A percentile compares a stretch with the other conserved stretches of the same genome.
Evolutionary conservation across 225 moss, liverwort and hornwort genomes (phyloP).

Genomic region (Bryum argenteum): DNA sequence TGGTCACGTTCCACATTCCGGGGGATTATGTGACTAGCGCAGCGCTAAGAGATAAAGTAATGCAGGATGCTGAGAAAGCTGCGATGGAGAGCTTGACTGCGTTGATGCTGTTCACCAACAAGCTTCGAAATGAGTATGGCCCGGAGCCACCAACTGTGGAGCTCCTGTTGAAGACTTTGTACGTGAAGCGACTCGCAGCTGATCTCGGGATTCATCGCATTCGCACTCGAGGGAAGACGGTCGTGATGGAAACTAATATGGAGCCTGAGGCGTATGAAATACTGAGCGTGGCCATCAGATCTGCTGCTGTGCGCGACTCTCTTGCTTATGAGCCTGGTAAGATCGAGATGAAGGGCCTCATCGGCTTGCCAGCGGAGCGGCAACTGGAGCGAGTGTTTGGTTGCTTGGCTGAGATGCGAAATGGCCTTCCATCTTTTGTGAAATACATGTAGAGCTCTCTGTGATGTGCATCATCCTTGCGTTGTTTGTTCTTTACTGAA

Average conservation of each 20-base stretch:
- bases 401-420: slow-evolving; percentile 84
- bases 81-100: slow-evolving; percentile 72
- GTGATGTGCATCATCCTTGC: not conserved
- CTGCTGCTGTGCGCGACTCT: slow-evolving; percentile 61
- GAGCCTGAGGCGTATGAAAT: slow-evolving; percentile 83
- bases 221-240: slow-evolving; percentile 69
- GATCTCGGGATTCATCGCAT: slow-evolving; percentile 91
- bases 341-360: slow-evolving; percentile 86
- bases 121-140: slow-evolving; percentile 75
- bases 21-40: slow-evolving; percentile 70
- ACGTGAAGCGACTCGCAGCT: slow-evolving; percentile 79
- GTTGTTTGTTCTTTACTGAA: slow-evolving; percentile 19
- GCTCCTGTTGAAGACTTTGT: slow-evolving; percentile 76
- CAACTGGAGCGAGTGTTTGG: slow-evolving; percentile 85
- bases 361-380: slow-evolving; percentile 82
- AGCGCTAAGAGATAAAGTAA: slow-evolving; percentile 63
- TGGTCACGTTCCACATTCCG: slow-evolving; percentile 66
- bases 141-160: slow-evolving; percentile 70
- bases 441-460: slow-evolving; percentile 53
- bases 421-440: slow-evolving; percentile 84
- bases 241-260: slow-evolving; percentile 89
- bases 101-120: slow-evolving; percentile 82
- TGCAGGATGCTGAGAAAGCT: slow-evolving; percentile 62
- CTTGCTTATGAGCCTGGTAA: slow-evolving; percentile 60
- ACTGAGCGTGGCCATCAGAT: slow-evolving; percentile 63